Evolutionary conservation across 345 rosid species (phyloP), one percentile per base, ranked within the genome.

Genomic region (Ceriops zippeliana): DNA sequence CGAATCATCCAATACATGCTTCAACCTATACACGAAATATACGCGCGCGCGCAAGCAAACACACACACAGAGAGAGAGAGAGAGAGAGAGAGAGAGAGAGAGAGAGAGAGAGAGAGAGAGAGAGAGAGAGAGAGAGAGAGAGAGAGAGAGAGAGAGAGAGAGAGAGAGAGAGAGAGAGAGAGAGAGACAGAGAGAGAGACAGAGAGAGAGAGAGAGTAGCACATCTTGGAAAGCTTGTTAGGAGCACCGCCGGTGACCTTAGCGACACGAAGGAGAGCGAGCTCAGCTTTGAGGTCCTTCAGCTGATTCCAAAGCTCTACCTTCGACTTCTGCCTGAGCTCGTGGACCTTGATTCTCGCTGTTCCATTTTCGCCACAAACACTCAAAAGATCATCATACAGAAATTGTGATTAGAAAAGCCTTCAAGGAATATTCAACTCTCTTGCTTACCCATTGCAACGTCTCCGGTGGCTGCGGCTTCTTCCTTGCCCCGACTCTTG

Each of bases 191-290:
- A 15, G 6, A 30, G 11, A 58, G 10, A 37, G 11, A 60, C n/a
- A n/a, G n/a, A n/a, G 7, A 27, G 20, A 58, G 17, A 24, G 6
- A 8, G 54, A 42, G 22, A 8, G 32, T 0, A 1, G 19, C 78
- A 85, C 90, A 86, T 87, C 81, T 87, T 85, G 73, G 90, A 82
- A 31, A 87, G 86, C 79, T 87, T 87, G 84, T 85, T 83, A 27
- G 88, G 87, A 27, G 92, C 92, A 15, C 92, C 92, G 0, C 92
- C 90, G 35, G 89, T 85, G 67, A 87, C 89, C 76, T 87, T 87
- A 20, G 92, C 88, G 27, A 87, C 92, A 21, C 92, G 90, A 7
- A 87, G 90, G 72, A 86, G 90, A 28, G 90, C 80, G 1, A 87
- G 84, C 80, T 88, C 88, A 15, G 81, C 82, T 73, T 88, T 88